A percentile compares a stretch with the other conserved stretches of the same genome.
These are phyloP conservation scores for Botrytis sinoallii DNA, from an alignment of 2,329 filamentous ascomycete genomes.

Conservation along the genomic window DNA sequence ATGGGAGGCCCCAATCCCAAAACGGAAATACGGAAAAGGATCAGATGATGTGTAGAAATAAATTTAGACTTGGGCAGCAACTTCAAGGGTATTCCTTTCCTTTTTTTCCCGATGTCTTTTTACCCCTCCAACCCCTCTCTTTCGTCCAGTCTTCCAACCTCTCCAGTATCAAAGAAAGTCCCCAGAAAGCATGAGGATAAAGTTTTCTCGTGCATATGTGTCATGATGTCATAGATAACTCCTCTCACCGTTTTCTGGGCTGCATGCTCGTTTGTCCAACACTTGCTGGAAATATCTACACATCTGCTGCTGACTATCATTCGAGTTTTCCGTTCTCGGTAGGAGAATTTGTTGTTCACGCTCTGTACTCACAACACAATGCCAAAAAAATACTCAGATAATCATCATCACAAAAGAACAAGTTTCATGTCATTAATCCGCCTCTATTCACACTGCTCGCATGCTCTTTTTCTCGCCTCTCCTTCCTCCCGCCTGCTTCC, in stretches of 20 bases:
- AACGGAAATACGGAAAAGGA: neutral
- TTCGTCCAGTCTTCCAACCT: neutral
- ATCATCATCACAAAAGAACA: slow-evolving; percentile 4
- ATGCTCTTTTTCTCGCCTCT: neutral
- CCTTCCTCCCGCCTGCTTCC: neutral
- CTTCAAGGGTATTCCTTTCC: neutral
- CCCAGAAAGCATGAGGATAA: neutral
- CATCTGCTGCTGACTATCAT: neutral
- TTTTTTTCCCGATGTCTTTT: neutral
- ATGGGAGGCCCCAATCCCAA: neutral
- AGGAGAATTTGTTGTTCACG: neutral
- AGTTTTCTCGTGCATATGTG: neutral
- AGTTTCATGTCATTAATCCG: slow-evolving; percentile 12
- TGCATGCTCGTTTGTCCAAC: neutral
- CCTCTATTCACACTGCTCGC: neutral
- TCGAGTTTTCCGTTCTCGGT: neutral
- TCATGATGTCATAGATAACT: neutral
- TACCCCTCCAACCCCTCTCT: neutral
- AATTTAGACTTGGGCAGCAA: neutral
- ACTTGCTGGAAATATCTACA: neutral
- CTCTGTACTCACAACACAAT: neutral
- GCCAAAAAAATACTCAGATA: neutral
- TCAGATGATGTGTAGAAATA: slow-evolving; percentile 1
- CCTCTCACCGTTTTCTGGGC: neutral
- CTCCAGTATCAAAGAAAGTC: neutral